Evolutionary conservation across 495 filamentous ascomycete species (phyloP), one percentile per base, ranked within the genome.

Genomic region (Alectoria sarmentosa): DNA sequence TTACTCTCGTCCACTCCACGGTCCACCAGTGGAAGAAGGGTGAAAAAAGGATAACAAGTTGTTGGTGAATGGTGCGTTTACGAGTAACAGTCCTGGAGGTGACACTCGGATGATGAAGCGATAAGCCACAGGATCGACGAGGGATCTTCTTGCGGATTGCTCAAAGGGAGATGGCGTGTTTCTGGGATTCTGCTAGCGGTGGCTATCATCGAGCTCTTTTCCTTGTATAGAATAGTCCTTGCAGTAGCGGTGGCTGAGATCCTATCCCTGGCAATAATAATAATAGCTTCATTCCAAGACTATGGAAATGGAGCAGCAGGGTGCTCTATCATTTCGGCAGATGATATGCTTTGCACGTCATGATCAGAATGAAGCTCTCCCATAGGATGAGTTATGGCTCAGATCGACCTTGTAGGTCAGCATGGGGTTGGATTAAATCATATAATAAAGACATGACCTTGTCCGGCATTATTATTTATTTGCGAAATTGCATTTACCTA

Each of bases 401-500:
- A 32, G 49, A 17, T 32, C 28, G 49, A 28, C 49, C 49, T 54
- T 15, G 26, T 7, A 7, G 7, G 23, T 28, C 26, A 49, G n/a
- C 8, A 32, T 23, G 21, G n/a, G 55, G 19, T 1, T 15, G 11
- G 8, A 3, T 36, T 13, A 61, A 54, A n/a, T 56, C n/a, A 52
- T 49, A 39, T 58, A 59, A 44, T 58, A 66, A 67, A 69, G 61
- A 42, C 42, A 58, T 69, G 67, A 57, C 42, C 55, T 56, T 55
- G 60, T 49, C 60, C 54, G 36, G 15, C 28, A 15, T 48, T n/a
- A n/a, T n/a, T n/a, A n/a, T n/a, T n/a, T n/a, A n/a, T 64, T 49
- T 38, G 42, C 66, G 56, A 68, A 70, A 70, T 68, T 70, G 54
- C 62, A 66, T 60, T 34, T 21, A 26, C 46, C 26, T 38, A 11